Base-by-base conservation (phyloP, 2,329 filamentous ascomycete species). In the Aspergillus latus region DNA sequence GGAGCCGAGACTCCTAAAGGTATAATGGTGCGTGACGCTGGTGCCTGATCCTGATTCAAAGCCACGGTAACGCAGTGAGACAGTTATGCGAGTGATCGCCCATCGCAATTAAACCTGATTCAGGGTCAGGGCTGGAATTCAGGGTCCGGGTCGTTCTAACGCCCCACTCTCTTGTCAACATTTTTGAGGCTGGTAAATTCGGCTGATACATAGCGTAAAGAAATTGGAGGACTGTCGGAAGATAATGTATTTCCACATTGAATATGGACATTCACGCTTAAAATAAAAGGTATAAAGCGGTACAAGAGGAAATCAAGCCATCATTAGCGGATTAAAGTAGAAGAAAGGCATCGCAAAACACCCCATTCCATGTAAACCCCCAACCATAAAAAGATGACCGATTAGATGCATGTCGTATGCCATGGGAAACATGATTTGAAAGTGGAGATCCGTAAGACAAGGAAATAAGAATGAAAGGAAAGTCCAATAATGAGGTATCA, bases 341-440 rank as follows among this genome's bases (percentile, higher is more conserved):
- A 55, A 60, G 43, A 32, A 13, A 48, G 34, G 30, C 39, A 56
- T 54, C 53, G 49, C 51, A 54, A 52, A 51, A 54, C 59, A 55
- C 58, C 60, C 52, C 58, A 43, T 57, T 49, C 59, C 39, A 52
- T 56, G 46, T 54, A 39, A 48, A 50, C 36, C 49, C 58, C 62
- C 52, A 58, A 51, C 54, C 49, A 49, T 52, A 21, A 21, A 21
- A 39, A 61, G 28, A 57, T 62, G 56, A 58, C 57, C 57, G 47
- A 62, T 57, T 59, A 62, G 26, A 51, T 53, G 44, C 37, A 56
- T 39, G 16, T 57, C 55, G 21, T 57, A 53, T 52, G 49, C 48
- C 47, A 43, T 47, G 37, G 42, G 21, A 32, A 53, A 32, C 46
- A 53, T 49, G 45, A 47, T 28, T 40, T n/a, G 30, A 28, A 53